These are phyloP conservation scores for Candida oleophila DNA, from an alignment of 805 yeast genomes.

Conservation along the genomic window DNA sequence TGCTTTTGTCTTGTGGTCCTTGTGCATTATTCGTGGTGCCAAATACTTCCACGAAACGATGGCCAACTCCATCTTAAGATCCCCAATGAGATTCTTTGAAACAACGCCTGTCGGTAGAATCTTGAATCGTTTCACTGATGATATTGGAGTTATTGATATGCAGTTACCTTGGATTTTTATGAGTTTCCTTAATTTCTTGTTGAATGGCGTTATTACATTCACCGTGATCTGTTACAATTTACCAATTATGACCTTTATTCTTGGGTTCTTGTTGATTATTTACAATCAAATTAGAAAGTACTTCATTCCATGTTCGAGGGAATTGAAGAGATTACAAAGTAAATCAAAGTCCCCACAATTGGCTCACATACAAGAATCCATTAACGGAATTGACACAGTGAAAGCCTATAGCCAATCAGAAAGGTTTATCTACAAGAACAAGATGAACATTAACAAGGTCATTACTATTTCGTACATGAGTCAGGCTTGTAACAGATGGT, in stretches of 20 bases:
- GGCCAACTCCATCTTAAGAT: slow-evolving; percentile 32
- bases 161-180: slow-evolving; percentile 32
- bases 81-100: slow-evolving; percentile 43
- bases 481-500: slow-evolving; percentile 33
- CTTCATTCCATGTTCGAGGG: slow-evolving; percentile 36
- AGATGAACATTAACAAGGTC: slow-evolving; percentile 22
- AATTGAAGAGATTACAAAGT: slow-evolving; percentile 30
- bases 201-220: slow-evolving; percentile 27
- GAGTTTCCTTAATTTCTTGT: slow-evolving; percentile 18
- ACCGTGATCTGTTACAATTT: slow-evolving; percentile 29
- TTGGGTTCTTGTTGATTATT: slow-evolving; percentile 22
- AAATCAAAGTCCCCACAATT: slow-evolving; percentile 32
- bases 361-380: slow-evolving; percentile 36
- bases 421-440: slow-evolving; percentile 26
- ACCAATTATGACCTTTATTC: slow-evolving; percentile 32
- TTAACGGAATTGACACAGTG: slow-evolving; percentile 36
- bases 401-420: slow-evolving; percentile 29
- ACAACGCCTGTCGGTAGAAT: slow-evolving; percentile 42
- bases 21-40: slow-evolving; percentile 30
- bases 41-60: slow-evolving; percentile 35
- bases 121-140: slow-evolving; percentile 39
- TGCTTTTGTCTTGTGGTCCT: slow-evolving; percentile 30
- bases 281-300: slow-evolving; percentile 30
- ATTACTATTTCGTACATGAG: slow-evolving; percentile 20
- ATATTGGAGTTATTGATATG: slow-evolving; percentile 31